Conservation (phyloP, 139 green algal genomes). For the Tetratostichococcus sp. region DNA sequence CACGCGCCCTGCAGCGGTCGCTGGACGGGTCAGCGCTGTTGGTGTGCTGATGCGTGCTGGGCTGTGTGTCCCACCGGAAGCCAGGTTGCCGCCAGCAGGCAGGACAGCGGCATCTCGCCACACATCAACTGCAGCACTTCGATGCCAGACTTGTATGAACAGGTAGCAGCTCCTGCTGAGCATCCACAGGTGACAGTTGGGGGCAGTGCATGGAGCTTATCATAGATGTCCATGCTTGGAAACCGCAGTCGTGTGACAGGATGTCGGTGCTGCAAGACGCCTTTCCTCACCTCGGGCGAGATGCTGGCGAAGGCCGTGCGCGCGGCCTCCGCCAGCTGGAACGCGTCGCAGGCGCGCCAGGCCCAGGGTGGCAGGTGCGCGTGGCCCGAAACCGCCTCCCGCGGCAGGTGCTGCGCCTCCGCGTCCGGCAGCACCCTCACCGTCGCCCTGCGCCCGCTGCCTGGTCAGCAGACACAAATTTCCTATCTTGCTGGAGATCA, state of each 20-base stretch:
- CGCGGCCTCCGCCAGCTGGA: neutral
- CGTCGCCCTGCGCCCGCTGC: too few species aligned
- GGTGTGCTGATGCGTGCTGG: too few species aligned
- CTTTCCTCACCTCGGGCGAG: neutral
- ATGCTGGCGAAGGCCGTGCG: neutral
- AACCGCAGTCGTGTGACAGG: too few species aligned
- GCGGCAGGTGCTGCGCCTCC: neutral
- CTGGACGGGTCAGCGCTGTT: neutral
- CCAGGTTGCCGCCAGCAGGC: constrained; percentile 28
- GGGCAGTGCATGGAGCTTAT: neutral
- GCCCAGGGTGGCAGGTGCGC: neutral
- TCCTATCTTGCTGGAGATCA: neutral
- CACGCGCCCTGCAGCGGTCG: neutral
- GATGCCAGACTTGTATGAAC: too few species aligned
- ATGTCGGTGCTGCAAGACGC: too few species aligned
- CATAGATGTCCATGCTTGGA: too few species aligned
- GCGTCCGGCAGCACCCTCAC: neutral
- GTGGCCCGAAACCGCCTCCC: neutral
- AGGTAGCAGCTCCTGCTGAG: neutral
- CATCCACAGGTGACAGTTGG: too few species aligned
- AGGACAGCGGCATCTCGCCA: constrained; percentile 20
- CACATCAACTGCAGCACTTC: neutral
- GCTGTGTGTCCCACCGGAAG: too few species aligned
- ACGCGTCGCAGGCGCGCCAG: neutral
- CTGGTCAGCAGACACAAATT: neutral